Percentiles rank a stretch among this genome's conserved stretches.
Evolutionary conservation across 2,329 filamentous ascomycete genomes (phyloP).

Genomic region (Colletotrichum zoysiae): DNA sequence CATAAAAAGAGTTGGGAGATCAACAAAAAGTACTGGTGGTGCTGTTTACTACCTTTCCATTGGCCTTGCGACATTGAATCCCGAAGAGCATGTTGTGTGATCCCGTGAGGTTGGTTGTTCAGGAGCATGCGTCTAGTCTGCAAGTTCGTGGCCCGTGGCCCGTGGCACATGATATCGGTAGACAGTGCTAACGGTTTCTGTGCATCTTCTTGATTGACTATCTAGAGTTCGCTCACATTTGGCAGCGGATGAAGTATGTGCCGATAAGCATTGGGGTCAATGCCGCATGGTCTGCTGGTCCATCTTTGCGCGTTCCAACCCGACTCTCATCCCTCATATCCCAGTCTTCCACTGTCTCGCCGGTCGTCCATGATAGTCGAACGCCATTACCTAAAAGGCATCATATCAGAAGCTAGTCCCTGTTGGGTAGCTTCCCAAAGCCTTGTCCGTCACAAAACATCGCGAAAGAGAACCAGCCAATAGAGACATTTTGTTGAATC

Average conservation of each 20-base stretch:
- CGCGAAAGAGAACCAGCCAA: not conserved
- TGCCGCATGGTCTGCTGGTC: not conserved
- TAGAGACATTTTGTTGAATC: not conserved
- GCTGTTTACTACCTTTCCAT: not conserved
- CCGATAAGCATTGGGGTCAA: not conserved
- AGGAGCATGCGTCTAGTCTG: not conserved
- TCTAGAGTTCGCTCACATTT: not conserved
- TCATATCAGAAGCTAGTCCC: not conserved
- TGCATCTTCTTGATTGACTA: constrained; percentile 9
- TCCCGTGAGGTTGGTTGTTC: not conserved
- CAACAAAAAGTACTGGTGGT: not conserved
- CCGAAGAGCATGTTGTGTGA: not conserved
- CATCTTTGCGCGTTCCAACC: not conserved
- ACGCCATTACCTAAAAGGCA: not conserved
- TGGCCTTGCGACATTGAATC: not conserved
- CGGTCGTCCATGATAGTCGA: not conserved
- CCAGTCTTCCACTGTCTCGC: not conserved
- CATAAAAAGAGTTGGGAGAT: constrained; percentile 27
- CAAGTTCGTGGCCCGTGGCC: not conserved
- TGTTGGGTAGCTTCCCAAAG: not conserved
- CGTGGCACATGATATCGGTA: not conserved
- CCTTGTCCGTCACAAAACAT: not conserved
- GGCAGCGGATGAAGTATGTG: not conserved
- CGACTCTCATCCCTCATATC: not conserved
- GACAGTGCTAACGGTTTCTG: not conserved